phyloP scores from a whole-genome alignment of 257 asterid species.

The Gentiana dahurica region DNA sequence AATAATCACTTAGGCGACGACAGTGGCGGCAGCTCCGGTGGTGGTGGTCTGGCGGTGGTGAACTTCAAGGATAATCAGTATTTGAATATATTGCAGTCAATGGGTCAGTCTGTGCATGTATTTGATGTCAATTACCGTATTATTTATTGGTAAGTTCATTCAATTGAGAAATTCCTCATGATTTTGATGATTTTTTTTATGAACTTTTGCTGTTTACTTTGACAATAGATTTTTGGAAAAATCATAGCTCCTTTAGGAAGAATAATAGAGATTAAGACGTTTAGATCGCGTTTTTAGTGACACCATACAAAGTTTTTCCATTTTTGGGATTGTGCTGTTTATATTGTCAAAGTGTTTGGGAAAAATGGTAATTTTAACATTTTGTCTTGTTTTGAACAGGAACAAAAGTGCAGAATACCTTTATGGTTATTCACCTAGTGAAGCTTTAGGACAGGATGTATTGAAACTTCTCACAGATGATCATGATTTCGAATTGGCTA shows the following conservation, averaged over 20 bases:
- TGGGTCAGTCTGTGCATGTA: slow-evolving; percentile 83
- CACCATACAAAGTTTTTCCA: too few species aligned
- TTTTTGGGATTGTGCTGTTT: too few species aligned
- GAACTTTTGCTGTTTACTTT: slow-evolving; percentile 1
- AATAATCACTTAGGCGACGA: slow-evolving; percentile 5
- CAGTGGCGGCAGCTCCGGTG: slow-evolving; percentile 7
- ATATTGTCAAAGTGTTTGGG: too few species aligned
- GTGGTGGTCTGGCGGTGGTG: slow-evolving; percentile 33
- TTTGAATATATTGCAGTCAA: slow-evolving; percentile 79
- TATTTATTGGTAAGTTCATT: slow-evolving; percentile 71
- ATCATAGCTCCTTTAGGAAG: too few species aligned
- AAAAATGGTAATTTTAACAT: background rate
- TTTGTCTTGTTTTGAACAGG: slow-evolving; percentile 32
- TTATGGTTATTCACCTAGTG: slow-evolving; percentile 60
- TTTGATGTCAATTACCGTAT: slow-evolving; percentile 47
- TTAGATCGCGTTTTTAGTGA: too few species aligned
- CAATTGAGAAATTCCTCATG: background rate
- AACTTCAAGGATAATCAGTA: slow-evolving; percentile 67
- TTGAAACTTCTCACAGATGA: slow-evolving; percentile 44
- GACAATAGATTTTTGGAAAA: too few species aligned
- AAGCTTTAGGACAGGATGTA: slow-evolving; percentile 56
- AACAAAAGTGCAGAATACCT: slow-evolving; percentile 64
- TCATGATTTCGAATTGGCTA: slow-evolving; percentile 32
- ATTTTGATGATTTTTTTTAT: too few species aligned
- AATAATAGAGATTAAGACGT: too few species aligned